Evolutionary conservation across 1,284 basidiomycete species (phyloP), one percentile per base, ranked within the genome.

Genomic region (Papiliotrema nemorosa): DNA sequence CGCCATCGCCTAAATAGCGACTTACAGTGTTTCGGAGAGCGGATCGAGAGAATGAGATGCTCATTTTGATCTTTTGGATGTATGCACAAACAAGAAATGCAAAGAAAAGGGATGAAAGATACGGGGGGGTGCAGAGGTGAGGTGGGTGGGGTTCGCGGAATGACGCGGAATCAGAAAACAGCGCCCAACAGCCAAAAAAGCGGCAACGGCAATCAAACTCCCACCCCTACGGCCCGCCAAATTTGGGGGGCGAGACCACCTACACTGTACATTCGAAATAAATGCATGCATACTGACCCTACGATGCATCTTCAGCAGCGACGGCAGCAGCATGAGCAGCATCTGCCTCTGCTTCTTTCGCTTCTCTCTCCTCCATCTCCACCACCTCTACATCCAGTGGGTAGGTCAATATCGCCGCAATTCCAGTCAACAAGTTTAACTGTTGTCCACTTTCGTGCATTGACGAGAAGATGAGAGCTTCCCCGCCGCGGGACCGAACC

Each of bases 361-460:
- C 90, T 72, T 93, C 90, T 27, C 82, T 82, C 71, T 96, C 92
- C 9, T 93, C 90, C 53, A 84, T 86, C 74, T 96, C 92, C 1
- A 92, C 89, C 2, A 92, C 83, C 73, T 98, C 96, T 18, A 98
- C 79, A 67, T 99, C 96, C 24, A 99, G 78, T 1, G 96, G 96
- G 73, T 92, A 99, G 1, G 90, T 97, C 50, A 99, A 76, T 50
- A 98, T 90, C 2, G 96, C 94, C 10, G 94, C 94, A 35, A 98
- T 85, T 1, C 96, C 96, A 4, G 92, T 93, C 42, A 98, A 73
- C 58, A 93, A 86, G 72, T 97, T 97, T 25, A 99, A 79, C 73
- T 98, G 92, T 78, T 94, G 89, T 22, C 96, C 96, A 24, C 88
- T 90, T 74, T 98, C 94, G 72, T 99, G 96, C 94, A 98, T 97